These are phyloP conservation scores for Penstemon eatonii DNA, from an alignment of 257 asterid species.

Conservation along the genomic window DNA sequence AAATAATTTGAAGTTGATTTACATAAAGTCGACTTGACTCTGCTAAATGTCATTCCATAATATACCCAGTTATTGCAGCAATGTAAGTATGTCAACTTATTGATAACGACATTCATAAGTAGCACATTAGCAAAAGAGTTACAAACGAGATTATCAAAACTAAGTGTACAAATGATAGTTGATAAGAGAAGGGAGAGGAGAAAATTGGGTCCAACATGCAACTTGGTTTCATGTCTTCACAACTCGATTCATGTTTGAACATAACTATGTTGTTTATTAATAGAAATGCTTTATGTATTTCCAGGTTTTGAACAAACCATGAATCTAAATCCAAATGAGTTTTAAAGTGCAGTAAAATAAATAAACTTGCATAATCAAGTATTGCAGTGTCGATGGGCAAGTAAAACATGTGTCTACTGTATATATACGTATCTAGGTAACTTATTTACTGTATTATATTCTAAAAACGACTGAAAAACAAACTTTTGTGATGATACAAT, in stretches of 20 bases:
- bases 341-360: not conserved
- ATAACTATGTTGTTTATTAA: not conserved
- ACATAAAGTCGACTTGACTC: no score
- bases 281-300: not conserved
- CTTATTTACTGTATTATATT: no score
- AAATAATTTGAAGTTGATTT: slow-evolving; percentile 3
- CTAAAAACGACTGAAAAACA: no score
- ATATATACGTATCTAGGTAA: no score
- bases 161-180: slow-evolving; percentile 8
- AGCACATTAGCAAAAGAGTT: not conserved
- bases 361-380: not conserved
- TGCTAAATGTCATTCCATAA: no score
- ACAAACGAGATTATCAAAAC: not conserved
- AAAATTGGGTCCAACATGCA: slow-evolving; percentile 14
- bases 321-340: no score
- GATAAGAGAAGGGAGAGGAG: slow-evolving; percentile 12
- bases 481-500: no score
- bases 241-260: slow-evolving; percentile 14
- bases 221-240: not conserved
- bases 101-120: not conserved
- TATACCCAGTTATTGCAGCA: not conserved
- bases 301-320: no score
- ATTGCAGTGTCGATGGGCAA: not conserved
- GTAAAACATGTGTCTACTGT: no score
- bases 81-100: not conserved